Conservation (phyloP, 805 yeast genomes). For the Candida broadrunensis region DNA sequence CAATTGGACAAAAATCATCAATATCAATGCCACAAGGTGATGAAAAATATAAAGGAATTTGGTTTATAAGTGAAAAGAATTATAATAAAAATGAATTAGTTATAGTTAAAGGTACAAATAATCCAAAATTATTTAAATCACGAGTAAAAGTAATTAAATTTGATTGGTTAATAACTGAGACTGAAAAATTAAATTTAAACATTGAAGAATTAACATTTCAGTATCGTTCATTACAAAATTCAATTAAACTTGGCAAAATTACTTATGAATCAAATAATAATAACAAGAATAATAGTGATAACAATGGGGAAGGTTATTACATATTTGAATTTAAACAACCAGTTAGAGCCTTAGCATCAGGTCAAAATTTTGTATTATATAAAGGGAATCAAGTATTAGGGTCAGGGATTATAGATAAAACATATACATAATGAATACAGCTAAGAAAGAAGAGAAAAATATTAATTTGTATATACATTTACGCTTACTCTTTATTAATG, state of each 20-base stretch:
- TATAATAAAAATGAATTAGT: constrained; percentile 65
- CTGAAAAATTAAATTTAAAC: constrained; percentile 4
- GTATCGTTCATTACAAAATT: constrained; percentile 69
- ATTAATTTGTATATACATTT: too few species aligned
- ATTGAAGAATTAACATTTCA: constrained; percentile 41
- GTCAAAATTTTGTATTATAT: constrained; percentile 81
- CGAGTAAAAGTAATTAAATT: constrained; percentile 43
- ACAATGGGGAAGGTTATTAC: background rate
- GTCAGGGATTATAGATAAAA: constrained; percentile 21
- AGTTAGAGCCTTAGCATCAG: constrained; percentile 81
- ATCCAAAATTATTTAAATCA: constrained; percentile 48
- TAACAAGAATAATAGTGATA: background rate
- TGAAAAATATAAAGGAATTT: constrained; percentile 67
- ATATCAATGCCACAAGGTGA: constrained; percentile 88
- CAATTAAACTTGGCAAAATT: constrained; percentile 34
- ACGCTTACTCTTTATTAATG: too few species aligned
- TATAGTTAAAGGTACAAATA: constrained; percentile 70
- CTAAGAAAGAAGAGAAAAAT: background rate
- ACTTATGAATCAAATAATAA: constrained; percentile 11
- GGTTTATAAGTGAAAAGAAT: constrained; percentile 82
- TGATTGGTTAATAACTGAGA: constrained; percentile 41
- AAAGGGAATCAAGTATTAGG: constrained; percentile 67
- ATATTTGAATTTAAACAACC: constrained; percentile 38
- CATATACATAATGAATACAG: background rate
- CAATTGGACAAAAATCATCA: constrained; percentile 84